A percentile compares a stretch with the other conserved stretches of the same genome.
Evolutionary conservation across 805 yeast genomes (phyloP).

Genomic region (Candida ortonii): DNA sequence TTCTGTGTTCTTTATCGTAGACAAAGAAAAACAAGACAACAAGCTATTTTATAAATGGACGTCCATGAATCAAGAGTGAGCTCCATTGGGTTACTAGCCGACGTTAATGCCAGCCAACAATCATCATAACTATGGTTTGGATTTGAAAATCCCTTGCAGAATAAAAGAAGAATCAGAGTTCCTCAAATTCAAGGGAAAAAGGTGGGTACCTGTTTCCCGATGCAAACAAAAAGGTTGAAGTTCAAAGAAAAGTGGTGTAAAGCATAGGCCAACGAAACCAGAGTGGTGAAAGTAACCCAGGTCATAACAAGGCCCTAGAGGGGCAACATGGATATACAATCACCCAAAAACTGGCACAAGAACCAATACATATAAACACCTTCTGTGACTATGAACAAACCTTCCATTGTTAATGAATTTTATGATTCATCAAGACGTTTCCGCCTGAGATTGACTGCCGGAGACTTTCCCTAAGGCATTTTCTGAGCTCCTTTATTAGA

Average conservation of each 20-base stretch:
- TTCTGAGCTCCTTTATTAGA: conserved; percentile 14
- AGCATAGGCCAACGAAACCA: not conserved
- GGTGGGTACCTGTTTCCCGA: conserved; percentile 10
- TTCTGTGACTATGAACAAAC: not conserved
- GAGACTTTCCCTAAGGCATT: conserved; percentile 87
- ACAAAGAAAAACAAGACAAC: conserved; percentile 23
- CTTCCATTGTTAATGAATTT: conserved; percentile 14
- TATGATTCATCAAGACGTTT: conserved; percentile 39
- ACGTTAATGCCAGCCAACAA: conserved; percentile 39
- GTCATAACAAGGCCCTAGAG: conserved; percentile 19
- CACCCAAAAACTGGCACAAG: too few species aligned
- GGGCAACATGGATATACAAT: conserved; percentile 13
- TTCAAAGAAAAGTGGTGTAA: conserved; percentile 1
- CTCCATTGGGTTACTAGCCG: conserved; percentile 72
- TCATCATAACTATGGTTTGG: conserved; percentile 78
- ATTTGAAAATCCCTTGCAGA: conserved; percentile 58
- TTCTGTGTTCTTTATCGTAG: conserved; percentile 21
- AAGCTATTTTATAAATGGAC: conserved; percentile 31
- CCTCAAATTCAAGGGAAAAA: conserved; percentile 15
- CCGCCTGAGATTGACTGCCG: conserved; percentile 64
- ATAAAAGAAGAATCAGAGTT: conserved; percentile 24
- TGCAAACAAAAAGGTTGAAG: conserved; percentile 5
- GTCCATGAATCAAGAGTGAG: conserved; percentile 73
- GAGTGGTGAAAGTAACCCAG: conserved; percentile 1
- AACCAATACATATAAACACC: conserved; percentile 3